phyloP scores from a whole-genome alignment of 495 filamentous ascomycete species.

The Trichoderma virens region DNA sequence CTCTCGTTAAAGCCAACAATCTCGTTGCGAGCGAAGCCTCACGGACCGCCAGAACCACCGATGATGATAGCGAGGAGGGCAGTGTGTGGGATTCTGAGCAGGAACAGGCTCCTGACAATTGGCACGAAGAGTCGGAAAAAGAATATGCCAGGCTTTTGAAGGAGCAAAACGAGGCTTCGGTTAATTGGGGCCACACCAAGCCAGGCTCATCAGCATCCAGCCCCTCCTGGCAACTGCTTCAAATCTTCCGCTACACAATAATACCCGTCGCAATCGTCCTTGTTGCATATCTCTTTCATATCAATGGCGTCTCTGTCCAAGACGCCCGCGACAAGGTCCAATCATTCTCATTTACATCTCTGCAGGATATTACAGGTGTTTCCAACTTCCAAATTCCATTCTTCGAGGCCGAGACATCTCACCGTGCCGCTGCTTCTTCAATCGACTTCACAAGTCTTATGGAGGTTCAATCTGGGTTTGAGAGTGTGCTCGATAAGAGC shows the following conservation, averaged over 20 bases:
- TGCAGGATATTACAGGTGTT: slow-evolving; percentile 44
- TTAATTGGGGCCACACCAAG: slow-evolving; percentile 1
- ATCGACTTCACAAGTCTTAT: slow-evolving; percentile 63
- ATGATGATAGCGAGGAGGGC: not conserved
- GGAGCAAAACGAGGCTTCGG: not conserved
- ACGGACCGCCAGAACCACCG: not conserved
- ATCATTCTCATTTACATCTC: not conserved
- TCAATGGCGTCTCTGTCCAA: not conserved
- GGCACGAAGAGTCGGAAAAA: not conserved
- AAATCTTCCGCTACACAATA: slow-evolving; percentile 43
- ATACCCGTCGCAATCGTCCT: slow-evolving; percentile 47
- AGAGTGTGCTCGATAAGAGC: slow-evolving; percentile 54
- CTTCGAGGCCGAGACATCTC: slow-evolving; percentile 28
- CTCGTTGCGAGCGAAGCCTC: slow-evolving; percentile 15
- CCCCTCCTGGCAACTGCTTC: slow-evolving; percentile 35
- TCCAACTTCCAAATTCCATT: slow-evolving; percentile 52
- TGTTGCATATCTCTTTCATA: slow-evolving; percentile 43
- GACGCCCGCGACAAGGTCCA: not conserved
- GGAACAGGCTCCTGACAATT: not conserved
- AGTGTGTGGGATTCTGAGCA: not conserved
- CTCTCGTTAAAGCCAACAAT: slow-evolving; percentile 23
- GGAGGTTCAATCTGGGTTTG: slow-evolving; percentile 56
- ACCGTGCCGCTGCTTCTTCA: slow-evolving; percentile 13
- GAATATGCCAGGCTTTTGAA: slow-evolving; percentile 1
- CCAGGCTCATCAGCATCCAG: slow-evolving; percentile 26